Percentiles rank a stretch among this genome's conserved stretches.
These are phyloP conservation scores for Heritiera fomes DNA, from an alignment of 345 rosid genomes.

Conservation along the genomic window DNA sequence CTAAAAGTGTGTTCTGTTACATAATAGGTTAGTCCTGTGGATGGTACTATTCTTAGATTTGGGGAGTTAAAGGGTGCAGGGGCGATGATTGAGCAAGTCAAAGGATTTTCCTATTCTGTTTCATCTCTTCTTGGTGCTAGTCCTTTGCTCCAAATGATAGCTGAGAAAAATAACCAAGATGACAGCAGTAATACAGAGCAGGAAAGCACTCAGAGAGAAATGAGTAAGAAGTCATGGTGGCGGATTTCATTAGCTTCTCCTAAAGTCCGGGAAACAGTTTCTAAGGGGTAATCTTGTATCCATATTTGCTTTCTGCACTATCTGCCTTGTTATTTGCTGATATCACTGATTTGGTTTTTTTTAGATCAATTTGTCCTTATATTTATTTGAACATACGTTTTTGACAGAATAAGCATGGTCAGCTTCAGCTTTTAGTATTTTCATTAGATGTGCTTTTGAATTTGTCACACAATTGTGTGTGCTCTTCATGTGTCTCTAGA, in stretches of 20 bases:
- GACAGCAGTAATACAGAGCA: slow-evolving; percentile 25
- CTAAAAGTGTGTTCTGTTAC: slow-evolving; percentile 21
- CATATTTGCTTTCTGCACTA: background rate
- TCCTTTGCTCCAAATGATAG: slow-evolving; percentile 63
- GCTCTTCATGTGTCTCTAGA: background rate
- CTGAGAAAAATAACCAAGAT: slow-evolving; percentile 43
- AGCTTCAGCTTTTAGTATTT: background rate
- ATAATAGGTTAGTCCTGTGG: slow-evolving; percentile 89
- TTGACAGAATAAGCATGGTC: background rate
- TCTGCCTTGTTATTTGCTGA: background rate
- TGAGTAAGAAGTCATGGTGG: slow-evolving; percentile 70
- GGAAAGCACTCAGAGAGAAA: slow-evolving; percentile 42
- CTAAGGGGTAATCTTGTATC: slow-evolving; percentile 45
- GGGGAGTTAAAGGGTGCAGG: slow-evolving; percentile 82
- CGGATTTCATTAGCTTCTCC: slow-evolving; percentile 84
- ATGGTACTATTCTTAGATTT: slow-evolving; percentile 75
- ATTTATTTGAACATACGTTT: slow-evolving; percentile 4
- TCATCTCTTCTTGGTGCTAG: slow-evolving; percentile 82
- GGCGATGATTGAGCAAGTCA: slow-evolving; percentile 95
- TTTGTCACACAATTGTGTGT: background rate
- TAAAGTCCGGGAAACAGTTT: slow-evolving; percentile 53
- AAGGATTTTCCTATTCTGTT: slow-evolving; percentile 87
- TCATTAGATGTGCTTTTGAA: background rate
- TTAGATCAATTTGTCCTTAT: background rate
- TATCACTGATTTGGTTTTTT: background rate